Base-by-base conservation (phyloP, 805 yeast species). In the Hanseniaspora valbyensis region DNA sequence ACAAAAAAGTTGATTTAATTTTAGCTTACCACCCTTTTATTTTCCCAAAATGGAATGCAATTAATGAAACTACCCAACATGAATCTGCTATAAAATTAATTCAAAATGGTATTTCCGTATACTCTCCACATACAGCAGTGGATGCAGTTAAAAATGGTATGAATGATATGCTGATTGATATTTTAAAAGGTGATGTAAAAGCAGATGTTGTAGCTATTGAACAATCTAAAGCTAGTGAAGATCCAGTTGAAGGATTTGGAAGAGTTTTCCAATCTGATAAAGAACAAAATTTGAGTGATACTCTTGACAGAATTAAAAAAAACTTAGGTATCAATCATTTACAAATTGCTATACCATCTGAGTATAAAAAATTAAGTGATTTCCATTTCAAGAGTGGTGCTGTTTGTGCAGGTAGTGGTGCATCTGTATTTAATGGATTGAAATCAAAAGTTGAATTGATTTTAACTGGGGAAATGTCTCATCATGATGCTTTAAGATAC, bases 401-500 rank as follows among this genome's bases (percentile, higher is more conserved):
- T 0, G 64, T 92, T 14, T 92, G 99, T 66, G 97, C 98, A 3
- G 99, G 99, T 0, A 83, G 95, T 1, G 97, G 98, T 0, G 81
- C 84, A 2, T 72, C 81, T 1, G 86, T 89, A 1, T 80, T 87
- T 65, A 52, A 76, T 8, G 69, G 75, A 0, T 77, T 84, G 1
- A 74, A 82, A 61, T 70, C 70, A 44, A 80, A 80, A 0, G 71
- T 73, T 2, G 97, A 92, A 58, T 69, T 88, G 38, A 83, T 75
- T 61, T 76, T 79, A 59, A 89, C 98, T 0, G 99, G 99, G 1
- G 99, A 92, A 62, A 67, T 92, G 56, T 81, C 95, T 22, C 99
- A 92, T 59, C 99, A 92, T 61, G 96, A 92, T 63, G 82, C 83
- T 9, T 71, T 92, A 36, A 75, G 66, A 52, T 71, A 81, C 55